phyloP scores from a whole-genome alignment of 2,329 filamentous ascomycete genomes.

The Aspergillus thermomutatus region DNA sequence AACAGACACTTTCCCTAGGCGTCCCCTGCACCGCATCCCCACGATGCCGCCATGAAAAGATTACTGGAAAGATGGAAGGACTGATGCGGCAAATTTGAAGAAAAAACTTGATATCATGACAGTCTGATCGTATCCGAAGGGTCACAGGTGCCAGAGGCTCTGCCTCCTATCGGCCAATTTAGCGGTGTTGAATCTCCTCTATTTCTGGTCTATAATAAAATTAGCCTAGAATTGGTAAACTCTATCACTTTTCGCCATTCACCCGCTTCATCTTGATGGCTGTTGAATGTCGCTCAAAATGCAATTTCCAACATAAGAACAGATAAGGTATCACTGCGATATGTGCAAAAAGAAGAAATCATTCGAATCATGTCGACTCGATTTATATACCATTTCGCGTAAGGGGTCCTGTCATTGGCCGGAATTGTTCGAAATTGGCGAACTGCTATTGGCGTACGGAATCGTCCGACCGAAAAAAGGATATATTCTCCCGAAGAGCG shows the following conservation, averaged over 20 bases:
- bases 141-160: background rate
- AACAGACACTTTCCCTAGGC: conserved; percentile 39
- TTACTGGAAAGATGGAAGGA: conserved; percentile 60
- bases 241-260: background rate
- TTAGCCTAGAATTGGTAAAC: background rate
- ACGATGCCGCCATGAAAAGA: conserved; percentile 50
- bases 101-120: background rate
- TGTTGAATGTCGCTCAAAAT: background rate
- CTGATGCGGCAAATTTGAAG: conserved; percentile 23
- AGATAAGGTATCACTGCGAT: background rate
- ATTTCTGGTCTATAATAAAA: background rate
- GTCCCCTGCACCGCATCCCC: conserved; percentile 51
- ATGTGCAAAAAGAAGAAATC: background rate
- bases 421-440: background rate
- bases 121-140: background rate
- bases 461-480: conserved; percentile 55
- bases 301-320: background rate
- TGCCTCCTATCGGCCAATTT: background rate
- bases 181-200: background rate
- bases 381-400: background rate
- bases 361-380: background rate
- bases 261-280: conserved; percentile 5
- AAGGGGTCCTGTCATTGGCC: background rate
- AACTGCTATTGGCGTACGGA: conserved; percentile 4
- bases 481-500: conserved; percentile 81